These are phyloP conservation scores for Exophiala dermatitidis DNA, from an alignment of 2,329 filamentous ascomycete species.

Conservation along the genomic window DNA sequence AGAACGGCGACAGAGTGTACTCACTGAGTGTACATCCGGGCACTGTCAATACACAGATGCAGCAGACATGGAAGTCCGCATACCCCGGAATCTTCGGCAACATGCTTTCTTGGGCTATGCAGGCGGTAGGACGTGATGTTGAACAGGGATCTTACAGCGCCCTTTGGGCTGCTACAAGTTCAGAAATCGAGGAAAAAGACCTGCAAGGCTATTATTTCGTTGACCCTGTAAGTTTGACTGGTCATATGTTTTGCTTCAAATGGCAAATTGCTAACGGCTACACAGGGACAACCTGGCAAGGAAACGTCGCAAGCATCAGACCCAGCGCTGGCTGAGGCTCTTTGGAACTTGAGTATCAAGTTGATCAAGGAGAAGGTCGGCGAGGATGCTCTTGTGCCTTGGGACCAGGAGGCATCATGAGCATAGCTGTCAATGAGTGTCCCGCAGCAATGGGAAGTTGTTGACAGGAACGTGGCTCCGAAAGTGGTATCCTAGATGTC, in stretches of 20 bases:
- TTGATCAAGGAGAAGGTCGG: conserved; percentile 40
- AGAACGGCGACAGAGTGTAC: conserved; percentile 38
- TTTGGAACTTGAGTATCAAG: conserved; percentile 38
- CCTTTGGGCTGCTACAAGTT: conserved; percentile 37
- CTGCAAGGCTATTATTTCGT: conserved; percentile 41
- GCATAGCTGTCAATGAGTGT: background rate
- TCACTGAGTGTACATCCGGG: conserved; percentile 41
- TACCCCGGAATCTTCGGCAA: conserved; percentile 31
- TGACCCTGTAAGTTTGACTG: conserved; percentile 29
- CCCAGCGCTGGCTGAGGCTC: conserved; percentile 32
- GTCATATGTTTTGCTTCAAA: no score
- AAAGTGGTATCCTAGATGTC: background rate
- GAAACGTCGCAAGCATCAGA: conserved; percentile 38
- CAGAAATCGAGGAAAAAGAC: conserved; percentile 38
- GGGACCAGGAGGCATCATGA: conserved; percentile 19
- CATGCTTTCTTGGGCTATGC: conserved; percentile 34
- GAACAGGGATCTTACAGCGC: conserved; percentile 43
- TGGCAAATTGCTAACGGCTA: background rate
- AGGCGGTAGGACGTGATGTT: conserved; percentile 32
- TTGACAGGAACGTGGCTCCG: background rate
- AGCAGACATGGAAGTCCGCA: conserved; percentile 40
- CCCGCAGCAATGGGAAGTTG: no score
- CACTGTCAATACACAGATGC: conserved; percentile 38
- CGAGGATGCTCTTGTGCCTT: conserved; percentile 34
- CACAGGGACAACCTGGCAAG: conserved; percentile 32